These are phyloP conservation scores for Planoprotostelium fungivorum DNA, from an alignment of 78 protist species.

Conservation along the genomic window DNA sequence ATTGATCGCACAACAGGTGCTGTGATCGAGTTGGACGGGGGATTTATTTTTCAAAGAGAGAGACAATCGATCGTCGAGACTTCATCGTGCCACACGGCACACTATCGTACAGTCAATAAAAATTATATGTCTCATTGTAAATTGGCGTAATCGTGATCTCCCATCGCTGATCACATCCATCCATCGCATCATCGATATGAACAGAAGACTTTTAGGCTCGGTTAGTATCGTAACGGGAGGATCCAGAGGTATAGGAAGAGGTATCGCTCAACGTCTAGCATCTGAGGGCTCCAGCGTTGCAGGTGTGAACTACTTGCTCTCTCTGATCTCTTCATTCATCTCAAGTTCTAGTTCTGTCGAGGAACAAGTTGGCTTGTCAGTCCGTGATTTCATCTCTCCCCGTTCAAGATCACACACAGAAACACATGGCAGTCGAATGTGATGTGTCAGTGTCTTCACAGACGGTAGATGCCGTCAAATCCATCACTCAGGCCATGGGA, in stretches of 20 bases:
- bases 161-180: too few species aligned
- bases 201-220: background rate
- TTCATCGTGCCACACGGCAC: too few species aligned
- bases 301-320: background rate
- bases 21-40: too few species aligned
- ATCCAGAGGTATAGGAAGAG: slow-evolving; percentile 35
- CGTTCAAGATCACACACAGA: slow-evolving; percentile 4
- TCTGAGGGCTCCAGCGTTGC: slow-evolving; percentile 18
- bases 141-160: too few species aligned
- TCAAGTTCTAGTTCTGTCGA: background rate
- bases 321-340: background rate
- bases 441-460: slow-evolving; percentile 16
- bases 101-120: too few species aligned
- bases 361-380: background rate
- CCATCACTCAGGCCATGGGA: background rate
- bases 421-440: slow-evolving; percentile 5
- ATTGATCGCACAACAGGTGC: too few species aligned
- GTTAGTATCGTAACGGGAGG: slow-evolving; percentile 30
- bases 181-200: too few species aligned
- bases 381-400: background rate
- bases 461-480: background rate
- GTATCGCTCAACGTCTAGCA: slow-evolving; percentile 21
- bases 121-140: too few species aligned
- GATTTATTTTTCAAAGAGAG: too few species aligned
- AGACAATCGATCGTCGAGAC: too few species aligned